These are phyloP conservation scores for Sicyos edulis DNA, from an alignment of 306 rosid species.

Conservation along the genomic window DNA sequence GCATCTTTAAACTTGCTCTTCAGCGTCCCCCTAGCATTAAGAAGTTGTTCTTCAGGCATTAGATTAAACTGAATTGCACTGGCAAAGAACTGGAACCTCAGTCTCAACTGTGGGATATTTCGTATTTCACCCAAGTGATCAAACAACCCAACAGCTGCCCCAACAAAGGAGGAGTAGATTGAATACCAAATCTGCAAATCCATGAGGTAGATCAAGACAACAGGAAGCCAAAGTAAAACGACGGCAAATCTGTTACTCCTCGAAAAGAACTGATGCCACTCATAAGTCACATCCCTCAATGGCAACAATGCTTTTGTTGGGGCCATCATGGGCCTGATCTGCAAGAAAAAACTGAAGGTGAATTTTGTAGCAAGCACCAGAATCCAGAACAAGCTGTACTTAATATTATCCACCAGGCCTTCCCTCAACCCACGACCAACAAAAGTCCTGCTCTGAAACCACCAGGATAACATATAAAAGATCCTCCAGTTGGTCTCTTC, in stretches of 20 bases:
- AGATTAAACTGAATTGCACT: conserved; percentile 93
- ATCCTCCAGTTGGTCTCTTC: conserved; percentile 83
- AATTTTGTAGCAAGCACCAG: conserved; percentile 73
- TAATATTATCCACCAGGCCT: conserved; percentile 73
- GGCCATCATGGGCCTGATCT: conserved; percentile 78
- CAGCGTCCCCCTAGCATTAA: conserved; percentile 70
- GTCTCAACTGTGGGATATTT: conserved; percentile 70
- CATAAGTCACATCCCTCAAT: conserved; percentile 38
- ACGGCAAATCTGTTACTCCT: conserved; percentile 58
- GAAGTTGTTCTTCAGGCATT: conserved; percentile 89
- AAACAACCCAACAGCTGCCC: conserved; percentile 76
- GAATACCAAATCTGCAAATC: conserved; percentile 95
- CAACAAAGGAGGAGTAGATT: conserved; percentile 77
- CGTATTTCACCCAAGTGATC: conserved; percentile 94
- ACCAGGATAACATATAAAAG: conserved; percentile 75
- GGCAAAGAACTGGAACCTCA: conserved; percentile 97
- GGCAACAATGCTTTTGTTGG: conserved; percentile 55
- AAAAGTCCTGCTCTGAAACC: conserved; percentile 84
- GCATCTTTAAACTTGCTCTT: conserved; percentile 79
- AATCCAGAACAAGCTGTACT: conserved; percentile 75
- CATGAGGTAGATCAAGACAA: conserved; percentile 79
- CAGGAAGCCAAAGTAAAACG: conserved; percentile 79
- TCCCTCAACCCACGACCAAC: conserved; percentile 97
- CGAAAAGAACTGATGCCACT: conserved; percentile 53
- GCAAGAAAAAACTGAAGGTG: conserved; percentile 78